Conservation (phyloP, 352 stramenopile species). For the Thalassiosira mediterranea region DNA sequence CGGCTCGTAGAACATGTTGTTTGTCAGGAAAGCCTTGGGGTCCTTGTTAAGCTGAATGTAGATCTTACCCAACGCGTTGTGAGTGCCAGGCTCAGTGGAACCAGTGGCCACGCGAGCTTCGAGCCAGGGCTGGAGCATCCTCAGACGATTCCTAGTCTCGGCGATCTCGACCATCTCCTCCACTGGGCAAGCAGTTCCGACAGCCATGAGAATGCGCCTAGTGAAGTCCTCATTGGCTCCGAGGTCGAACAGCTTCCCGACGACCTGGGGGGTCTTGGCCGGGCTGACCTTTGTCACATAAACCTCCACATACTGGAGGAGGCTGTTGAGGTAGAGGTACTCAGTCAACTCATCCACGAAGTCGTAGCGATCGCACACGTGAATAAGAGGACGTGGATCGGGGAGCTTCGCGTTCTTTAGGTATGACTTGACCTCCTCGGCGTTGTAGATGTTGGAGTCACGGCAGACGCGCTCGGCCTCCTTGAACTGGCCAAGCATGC, state of each 20-base stretch:
- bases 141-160: slow-evolving; percentile 98
- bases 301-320: slow-evolving; percentile 99
- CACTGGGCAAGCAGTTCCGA: slow-evolving; percentile 92
- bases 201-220: slow-evolving; percentile 98
- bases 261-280: slow-evolving; percentile 97
- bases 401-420: slow-evolving; percentile 99
- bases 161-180: slow-evolving; percentile 98
- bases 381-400: slow-evolving; percentile 98
- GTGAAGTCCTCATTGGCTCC: slow-evolving; percentile 99
- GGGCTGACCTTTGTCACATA: slow-evolving; percentile 98
- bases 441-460: slow-evolving; percentile 99
- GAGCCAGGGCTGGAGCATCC: slow-evolving; percentile 98
- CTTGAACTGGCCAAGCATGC: slow-evolving; percentile 99
- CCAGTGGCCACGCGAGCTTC: slow-evolving; percentile 98
- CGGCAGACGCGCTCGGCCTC: slow-evolving; percentile 99
- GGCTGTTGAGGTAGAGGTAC: slow-evolving; percentile 99
- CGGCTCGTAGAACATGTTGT: slow-evolving; percentile 99
- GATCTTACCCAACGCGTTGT: slow-evolving; percentile 99
- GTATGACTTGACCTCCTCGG: slow-evolving; percentile 99
- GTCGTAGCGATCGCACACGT: slow-evolving; percentile 99
- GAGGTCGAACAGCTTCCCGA: slow-evolving; percentile 95
- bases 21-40: slow-evolving; percentile 98
- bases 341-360: slow-evolving; percentile 99
- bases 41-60: slow-evolving; percentile 99
- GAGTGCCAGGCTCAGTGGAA: slow-evolving; percentile 97